Conservation (phyloP, 139 green algal genomes). For the Picochlorum sp. region DNA sequence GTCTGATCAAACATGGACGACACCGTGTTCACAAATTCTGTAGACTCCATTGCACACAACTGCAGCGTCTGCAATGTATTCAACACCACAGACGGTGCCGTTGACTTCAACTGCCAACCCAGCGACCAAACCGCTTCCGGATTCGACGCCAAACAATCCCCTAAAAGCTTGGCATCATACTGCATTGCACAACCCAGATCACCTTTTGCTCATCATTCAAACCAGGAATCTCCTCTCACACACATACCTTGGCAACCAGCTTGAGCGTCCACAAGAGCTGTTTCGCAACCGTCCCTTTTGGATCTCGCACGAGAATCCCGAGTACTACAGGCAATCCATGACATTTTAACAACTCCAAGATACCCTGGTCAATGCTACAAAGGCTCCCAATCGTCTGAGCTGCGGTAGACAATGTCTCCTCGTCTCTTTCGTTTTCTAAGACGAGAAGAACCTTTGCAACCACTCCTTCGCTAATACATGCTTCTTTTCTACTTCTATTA, state of each 20-base stretch:
- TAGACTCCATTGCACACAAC: not conserved
- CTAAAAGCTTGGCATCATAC: not conserved
- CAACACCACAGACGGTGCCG: no score
- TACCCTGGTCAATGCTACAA: not conserved
- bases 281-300: not conserved
- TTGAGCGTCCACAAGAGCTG: not conserved
- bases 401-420: not conserved
- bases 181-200: not conserved
- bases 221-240: not conserved
- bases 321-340: not conserved
- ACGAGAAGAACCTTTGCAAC: not conserved
- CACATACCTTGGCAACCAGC: not conserved
- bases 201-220: not conserved
- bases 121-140: slow-evolving; percentile 9
- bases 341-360: not conserved
- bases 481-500: not conserved
- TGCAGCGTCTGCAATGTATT: no score
- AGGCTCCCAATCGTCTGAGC: slow-evolving; percentile 1
- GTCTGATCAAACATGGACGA: not conserved
- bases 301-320: not conserved
- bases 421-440: not conserved
- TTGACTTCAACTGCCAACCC: slow-evolving; percentile 8
- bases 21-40: not conserved
- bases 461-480: not conserved
- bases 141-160: slow-evolving; percentile 1